Base-by-base conservation (phyloP, 1,139 yeast species). In the Lodderomyces orthopsilosis region DNA sequence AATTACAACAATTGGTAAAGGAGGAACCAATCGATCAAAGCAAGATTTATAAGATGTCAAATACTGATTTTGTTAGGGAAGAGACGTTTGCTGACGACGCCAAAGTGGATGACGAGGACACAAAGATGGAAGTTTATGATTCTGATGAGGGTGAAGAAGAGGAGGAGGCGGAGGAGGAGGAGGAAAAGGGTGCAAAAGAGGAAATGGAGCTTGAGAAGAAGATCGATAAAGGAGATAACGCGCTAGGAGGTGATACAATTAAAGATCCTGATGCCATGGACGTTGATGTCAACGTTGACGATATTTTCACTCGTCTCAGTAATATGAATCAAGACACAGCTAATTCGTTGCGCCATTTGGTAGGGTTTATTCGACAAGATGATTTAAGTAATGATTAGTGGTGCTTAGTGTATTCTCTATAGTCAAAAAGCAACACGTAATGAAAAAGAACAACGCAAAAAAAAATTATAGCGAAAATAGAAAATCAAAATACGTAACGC, bases 1-100 rank as follows among this genome's bases (percentile, higher is more conserved):
- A 91, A 60, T 63, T 88, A 44, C 76, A 77, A 27, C 75, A 82
- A 49, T 59, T 84, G 28, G 68, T 68, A 12, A 65, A 65, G 34
- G 81, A 78, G 28, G 68, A 68, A 47, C 59, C 67, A 0, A 59
- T 76, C 14, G 77, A 69, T 37, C 58, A 55, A 6, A 56, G 49
- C 4, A 71, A 66, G 51, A 74, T 83, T 13, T 63, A 65, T 34
- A 66, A 74, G 57, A 61, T 81, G 50, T 59, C 76, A 49, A 55
- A 59, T 52, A 61, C 73, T 41, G 70, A 65, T 58, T 65, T 62
- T 62, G 59, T 66, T 42, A 59, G 64, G 46, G 56, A 65, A 49
- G 15, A 63, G 52, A 15, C 54, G 1, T 59, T 47, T 5, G 59
- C 51, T 1, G 61, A 50, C 3, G 58, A 48, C 12, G 63, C 54